A percentile compares a stretch with the other conserved stretches of the same genome.
Evolutionary conservation across 306 rosid genomes (phyloP).

Genomic region (Vigna reflexopilosa): DNA sequence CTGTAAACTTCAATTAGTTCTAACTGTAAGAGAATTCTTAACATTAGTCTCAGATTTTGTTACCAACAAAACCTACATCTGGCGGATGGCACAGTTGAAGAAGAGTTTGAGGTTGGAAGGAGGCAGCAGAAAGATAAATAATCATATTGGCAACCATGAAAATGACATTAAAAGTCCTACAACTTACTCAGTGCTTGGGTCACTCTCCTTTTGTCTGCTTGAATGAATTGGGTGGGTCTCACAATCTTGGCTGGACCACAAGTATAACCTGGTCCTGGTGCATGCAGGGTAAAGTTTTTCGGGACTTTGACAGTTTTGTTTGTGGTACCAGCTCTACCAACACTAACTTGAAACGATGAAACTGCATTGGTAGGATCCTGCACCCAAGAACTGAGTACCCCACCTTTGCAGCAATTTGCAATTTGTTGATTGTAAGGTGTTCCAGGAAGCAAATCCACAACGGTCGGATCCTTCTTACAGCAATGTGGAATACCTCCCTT

Average conservation of each 20-base stretch:
- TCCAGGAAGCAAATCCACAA: conserved; percentile 85
- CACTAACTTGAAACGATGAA: conserved; percentile 78
- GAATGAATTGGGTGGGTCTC: conserved; percentile 58
- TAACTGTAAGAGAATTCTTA: neutral
- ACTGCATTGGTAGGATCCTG: conserved; percentile 77
- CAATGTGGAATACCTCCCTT: conserved; percentile 69
- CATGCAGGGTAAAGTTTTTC: conserved; percentile 74
- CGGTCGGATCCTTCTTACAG: conserved; percentile 73
- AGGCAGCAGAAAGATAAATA: conserved; percentile 18
- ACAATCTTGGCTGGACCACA: conserved; percentile 73
- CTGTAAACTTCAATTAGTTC: neutral
- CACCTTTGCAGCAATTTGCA: conserved; percentile 94
- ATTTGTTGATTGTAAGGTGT: conserved; percentile 86
- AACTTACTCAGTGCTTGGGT: conserved; percentile 87
- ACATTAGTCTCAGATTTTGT: neutral
- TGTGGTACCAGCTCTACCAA: conserved; percentile 80
- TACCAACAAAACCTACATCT: conserved; percentile 6
- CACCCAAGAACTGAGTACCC: conserved; percentile 79
- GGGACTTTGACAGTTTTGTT: conserved; percentile 77
- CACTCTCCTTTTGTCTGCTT: conserved; percentile 75
- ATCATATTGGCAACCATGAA: conserved; percentile 18
- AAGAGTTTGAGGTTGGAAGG: neutral
- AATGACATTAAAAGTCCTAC: conserved; percentile 14
- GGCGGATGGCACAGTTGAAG: neutral
- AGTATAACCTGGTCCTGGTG: conserved; percentile 93